A percentile compares a stretch with the other conserved stretches of the same genome.
phyloP scores from a whole-genome alignment of 495 filamentous ascomycete genomes.

The Rostrohypoxylon terebratum region DNA sequence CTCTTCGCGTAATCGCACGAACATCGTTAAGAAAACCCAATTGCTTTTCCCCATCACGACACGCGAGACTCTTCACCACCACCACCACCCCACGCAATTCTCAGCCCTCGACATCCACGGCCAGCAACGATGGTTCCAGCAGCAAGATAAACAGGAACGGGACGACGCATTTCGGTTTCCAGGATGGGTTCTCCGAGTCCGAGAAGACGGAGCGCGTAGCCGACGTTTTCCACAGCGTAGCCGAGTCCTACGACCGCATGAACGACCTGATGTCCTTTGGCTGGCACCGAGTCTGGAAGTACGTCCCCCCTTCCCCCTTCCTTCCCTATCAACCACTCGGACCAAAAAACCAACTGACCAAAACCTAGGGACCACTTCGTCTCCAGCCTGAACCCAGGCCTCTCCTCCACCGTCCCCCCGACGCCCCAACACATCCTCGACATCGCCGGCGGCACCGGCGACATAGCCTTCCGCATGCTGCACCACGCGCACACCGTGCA shows the following conservation, averaged over 20 bases:
- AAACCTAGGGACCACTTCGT: conserved; percentile 85
- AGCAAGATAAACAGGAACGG: conserved; percentile 50
- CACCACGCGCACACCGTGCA: conserved; percentile 88
- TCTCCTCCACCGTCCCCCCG: conserved; percentile 64
- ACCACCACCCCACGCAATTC: conserved; percentile 30
- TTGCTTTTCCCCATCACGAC: conserved; percentile 5
- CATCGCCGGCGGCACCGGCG: conserved; percentile 95
- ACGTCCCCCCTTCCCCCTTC: conserved; percentile 12
- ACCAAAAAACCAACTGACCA: conserved; percentile 28
- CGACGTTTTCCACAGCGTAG: conserved; percentile 94
- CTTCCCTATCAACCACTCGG: background rate
- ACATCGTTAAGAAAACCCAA: conserved; percentile 17
- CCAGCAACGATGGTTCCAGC: conserved; percentile 14
- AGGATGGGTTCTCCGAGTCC: conserved; percentile 80
- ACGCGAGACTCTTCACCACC: conserved; percentile 31
- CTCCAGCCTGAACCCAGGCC: conserved; percentile 87
- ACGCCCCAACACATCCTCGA: conserved; percentile 82
- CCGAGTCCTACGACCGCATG: conserved; percentile 92
- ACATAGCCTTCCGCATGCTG: conserved; percentile 97
- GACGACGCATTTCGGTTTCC: conserved; percentile 94
- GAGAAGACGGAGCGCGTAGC: conserved; percentile 79
- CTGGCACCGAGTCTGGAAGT: conserved; percentile 96
- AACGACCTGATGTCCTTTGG: conserved; percentile 99
- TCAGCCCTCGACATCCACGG: conserved; percentile 25
- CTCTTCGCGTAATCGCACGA: conserved; percentile 38